Base-by-base conservation (phyloP, 2,329 filamentous ascomycete genomes). In the Nemania abortiva region DNA sequence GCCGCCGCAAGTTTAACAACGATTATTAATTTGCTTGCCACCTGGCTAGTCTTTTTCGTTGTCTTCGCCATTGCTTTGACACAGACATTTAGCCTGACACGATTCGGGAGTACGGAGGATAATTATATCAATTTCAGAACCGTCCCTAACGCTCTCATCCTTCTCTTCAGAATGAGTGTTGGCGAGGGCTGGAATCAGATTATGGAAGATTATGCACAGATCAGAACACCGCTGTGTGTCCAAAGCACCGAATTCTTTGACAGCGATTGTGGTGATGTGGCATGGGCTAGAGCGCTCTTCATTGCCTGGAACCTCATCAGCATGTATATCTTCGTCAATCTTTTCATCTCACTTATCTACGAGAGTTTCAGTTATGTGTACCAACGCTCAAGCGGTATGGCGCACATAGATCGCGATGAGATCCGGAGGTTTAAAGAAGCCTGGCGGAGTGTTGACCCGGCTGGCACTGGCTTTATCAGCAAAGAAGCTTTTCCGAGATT, bases 301-400 rank as follows among this genome's bases (percentile, higher is more conserved):
- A 94, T 98, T 66, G 89, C 92, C 4, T 99, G 96, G 96, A 99
- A 99, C 84, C 95, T 99, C 76, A 88, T 99, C 81, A 98, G 95
- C 92, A 99, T 99, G 96, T 99, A 99, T 82, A 97, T 99, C 77
- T 99, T 99, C 77, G 95, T 98, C 78, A 98, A 95, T 77, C 84
- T 99, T 78, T 99, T 99, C 80, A 95, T 99, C 68, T 99, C 96
- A 57, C 90, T 99, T 79, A 99, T 99, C 74, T 99, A 97, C 82
- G 96, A 99, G 84, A 98, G 95, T 82, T 99, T 99, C 86, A 97
- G 94, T 79, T 99, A 99, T 77, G 96, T 99, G 72, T 99, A 98
- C 79, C 97, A 99, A 82, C 90, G 94, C 71, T 98, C 95, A 69
- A 97, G 93, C 77, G 94, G 94, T n/a, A 87, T 98, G 74, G 94